Evolutionary conservation across 305 asterid genomes (phyloP).

Genomic region (Ilex paraguariensis): DNA sequence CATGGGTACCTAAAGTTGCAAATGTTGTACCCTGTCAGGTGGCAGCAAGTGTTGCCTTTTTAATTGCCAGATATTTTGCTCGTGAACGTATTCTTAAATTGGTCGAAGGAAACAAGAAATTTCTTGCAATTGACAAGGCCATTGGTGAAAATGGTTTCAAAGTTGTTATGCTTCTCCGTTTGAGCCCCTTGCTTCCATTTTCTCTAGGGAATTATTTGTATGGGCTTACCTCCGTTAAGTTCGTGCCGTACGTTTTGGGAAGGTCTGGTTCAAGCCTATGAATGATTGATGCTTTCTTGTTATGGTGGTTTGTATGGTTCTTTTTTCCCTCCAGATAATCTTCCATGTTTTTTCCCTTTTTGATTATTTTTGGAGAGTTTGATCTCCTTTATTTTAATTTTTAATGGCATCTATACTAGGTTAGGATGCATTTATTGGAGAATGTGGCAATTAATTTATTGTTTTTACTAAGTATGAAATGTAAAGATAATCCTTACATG

Average conservation of each 20-base stretch:
- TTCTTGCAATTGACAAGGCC: constrained; percentile 94
- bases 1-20: constrained; percentile 12
- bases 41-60: constrained; percentile 90
- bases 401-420: no score
- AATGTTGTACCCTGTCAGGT: constrained; percentile 37
- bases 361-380: not conserved
- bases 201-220: constrained; percentile 92
- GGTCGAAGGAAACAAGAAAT: constrained; percentile 90
- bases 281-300: no score
- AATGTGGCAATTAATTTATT: no score
- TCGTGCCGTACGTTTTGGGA: constrained; percentile 84
- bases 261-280: constrained; percentile 34
- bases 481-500: no score
- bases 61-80: constrained; percentile 96
- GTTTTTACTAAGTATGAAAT: no score
- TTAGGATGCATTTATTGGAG: no score
- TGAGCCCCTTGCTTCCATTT: constrained; percentile 97
- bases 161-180: constrained; percentile 94
- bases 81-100: constrained; percentile 95
- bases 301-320: not conserved
- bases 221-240: constrained; percentile 92
- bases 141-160: constrained; percentile 92
- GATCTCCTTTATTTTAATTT: not conserved
- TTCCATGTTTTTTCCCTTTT: no score
- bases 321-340: not conserved